Evolutionary conservation across 176 grass and related monocot genomes (phyloP).

Genomic region (Thinopyrum elongatum): DNA sequence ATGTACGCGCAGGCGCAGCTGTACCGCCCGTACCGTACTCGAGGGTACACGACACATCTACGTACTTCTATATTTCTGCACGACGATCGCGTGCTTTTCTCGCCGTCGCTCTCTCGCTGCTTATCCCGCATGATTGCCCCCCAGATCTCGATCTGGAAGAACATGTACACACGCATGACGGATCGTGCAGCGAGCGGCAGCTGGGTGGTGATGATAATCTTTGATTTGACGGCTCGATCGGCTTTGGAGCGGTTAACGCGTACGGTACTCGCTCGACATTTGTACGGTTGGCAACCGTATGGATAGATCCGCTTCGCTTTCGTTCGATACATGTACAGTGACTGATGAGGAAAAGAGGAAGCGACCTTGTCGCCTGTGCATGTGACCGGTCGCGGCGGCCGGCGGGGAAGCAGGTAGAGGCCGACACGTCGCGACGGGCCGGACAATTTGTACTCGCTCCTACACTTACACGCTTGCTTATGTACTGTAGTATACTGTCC

Average conservation of each 20-base stretch:
- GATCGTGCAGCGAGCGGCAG: not conserved
- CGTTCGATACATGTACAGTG: not conserved
- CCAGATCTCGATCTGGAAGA: not conserved
- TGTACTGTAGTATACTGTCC: no score
- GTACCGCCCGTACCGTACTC: not conserved
- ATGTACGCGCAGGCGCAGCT: not conserved
- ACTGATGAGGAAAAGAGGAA: no score
- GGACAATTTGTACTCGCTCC: no score
- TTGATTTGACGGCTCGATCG: constrained; percentile 9
- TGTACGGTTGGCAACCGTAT: not conserved
- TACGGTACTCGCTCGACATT: not conserved
- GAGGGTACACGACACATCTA: not conserved
- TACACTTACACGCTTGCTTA: no score
- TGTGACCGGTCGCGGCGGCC: no score
- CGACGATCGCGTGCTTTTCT: not conserved
- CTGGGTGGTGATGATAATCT: no score
- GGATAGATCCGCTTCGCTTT: not conserved
- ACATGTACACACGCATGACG: not conserved
- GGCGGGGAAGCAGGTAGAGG: no score
- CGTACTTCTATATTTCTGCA: not conserved
- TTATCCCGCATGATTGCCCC: not conserved
- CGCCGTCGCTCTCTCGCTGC: not conserved
- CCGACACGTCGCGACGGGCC: no score
- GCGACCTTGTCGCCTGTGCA: no score
- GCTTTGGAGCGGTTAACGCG: not conserved